A percentile compares a stretch with the other conserved stretches of the same genome.
Evolutionary conservation across 805 yeast genomes (phyloP).

Genomic region (Wickerhamiella spandovensis): DNA sequence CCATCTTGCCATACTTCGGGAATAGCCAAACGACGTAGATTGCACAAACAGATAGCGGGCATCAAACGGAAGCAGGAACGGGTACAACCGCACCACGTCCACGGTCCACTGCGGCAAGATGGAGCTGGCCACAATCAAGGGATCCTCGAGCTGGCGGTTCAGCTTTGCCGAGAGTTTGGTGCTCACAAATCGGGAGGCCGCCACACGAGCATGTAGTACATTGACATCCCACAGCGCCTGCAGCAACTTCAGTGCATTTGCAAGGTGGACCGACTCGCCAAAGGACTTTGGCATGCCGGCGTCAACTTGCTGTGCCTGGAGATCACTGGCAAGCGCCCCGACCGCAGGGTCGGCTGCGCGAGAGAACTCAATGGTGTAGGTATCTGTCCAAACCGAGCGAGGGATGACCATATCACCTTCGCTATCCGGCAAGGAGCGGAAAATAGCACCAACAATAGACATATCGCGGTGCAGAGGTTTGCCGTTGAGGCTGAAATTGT

Average conservation of each 20-base stretch:
- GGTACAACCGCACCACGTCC: slow-evolving; percentile 54
- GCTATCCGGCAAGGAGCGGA: background rate
- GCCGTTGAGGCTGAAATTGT: slow-evolving; percentile 4
- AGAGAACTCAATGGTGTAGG: slow-evolving; percentile 28
- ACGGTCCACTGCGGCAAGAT: slow-evolving; percentile 77
- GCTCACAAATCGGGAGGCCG: slow-evolving; percentile 39
- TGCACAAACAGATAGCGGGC: slow-evolving; percentile 66
- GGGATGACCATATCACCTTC: slow-evolving; percentile 6
- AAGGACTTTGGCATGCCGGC: slow-evolving; percentile 4
- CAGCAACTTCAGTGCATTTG: slow-evolving; percentile 1
- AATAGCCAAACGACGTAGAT: slow-evolving; percentile 83
- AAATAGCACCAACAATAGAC: slow-evolving; percentile 9
- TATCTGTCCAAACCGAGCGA: slow-evolving; percentile 37
- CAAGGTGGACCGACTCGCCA: slow-evolving; percentile 1
- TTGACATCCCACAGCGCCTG: slow-evolving; percentile 1
- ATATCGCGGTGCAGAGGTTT: slow-evolving; percentile 5
- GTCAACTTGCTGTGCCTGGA: background rate
- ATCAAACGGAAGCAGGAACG: slow-evolving; percentile 76
- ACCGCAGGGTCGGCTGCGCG: background rate
- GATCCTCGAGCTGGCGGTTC: slow-evolving; percentile 79
- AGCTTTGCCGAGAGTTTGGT: slow-evolving; percentile 77
- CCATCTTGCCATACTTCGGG: slow-evolving; percentile 72
- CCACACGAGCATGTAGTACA: slow-evolving; percentile 3
- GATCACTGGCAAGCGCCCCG: background rate
- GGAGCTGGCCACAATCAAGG: slow-evolving; percentile 75